phyloP scores from a whole-genome alignment of 257 asterid species.

The Capsicum chinense region DNA sequence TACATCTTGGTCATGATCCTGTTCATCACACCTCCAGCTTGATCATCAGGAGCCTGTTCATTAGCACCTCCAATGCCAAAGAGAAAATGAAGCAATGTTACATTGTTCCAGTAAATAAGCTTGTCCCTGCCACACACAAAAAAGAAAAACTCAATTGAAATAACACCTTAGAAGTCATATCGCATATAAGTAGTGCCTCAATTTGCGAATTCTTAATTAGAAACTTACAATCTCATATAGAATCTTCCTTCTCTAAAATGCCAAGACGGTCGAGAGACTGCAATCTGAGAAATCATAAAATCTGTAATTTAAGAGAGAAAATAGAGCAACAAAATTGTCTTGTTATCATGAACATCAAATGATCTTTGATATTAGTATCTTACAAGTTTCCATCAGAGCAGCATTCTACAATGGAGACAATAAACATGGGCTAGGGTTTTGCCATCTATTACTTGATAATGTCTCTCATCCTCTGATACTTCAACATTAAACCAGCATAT shows the following conservation, averaged over 20 bases:
- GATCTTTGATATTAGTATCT: neutral
- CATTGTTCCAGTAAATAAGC: neutral
- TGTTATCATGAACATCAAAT: neutral
- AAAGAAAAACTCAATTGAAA: neutral
- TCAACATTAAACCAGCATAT: neutral
- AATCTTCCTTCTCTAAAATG: neutral
- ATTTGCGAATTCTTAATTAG: neutral
- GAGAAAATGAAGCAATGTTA: neutral
- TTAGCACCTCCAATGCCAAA: too few relatives aligned
- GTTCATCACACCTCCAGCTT: too few relatives aligned
- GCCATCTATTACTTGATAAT: neutral
- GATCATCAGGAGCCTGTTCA: too few relatives aligned
- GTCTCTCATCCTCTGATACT: neutral
- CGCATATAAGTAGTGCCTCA: neutral
- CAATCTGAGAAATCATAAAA: neutral
- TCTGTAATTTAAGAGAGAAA: neutral
- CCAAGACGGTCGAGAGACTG: neutral
- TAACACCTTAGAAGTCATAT: neutral
- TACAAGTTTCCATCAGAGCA: neutral
- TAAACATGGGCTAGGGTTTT: neutral
- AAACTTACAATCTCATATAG: neutral
- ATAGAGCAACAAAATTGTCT: neutral
- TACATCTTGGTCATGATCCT: too few relatives aligned
- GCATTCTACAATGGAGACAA: neutral
- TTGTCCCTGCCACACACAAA: neutral